Base-by-base conservation (phyloP, 129 eudicot genomes). In the Centella asiatica region DNA sequence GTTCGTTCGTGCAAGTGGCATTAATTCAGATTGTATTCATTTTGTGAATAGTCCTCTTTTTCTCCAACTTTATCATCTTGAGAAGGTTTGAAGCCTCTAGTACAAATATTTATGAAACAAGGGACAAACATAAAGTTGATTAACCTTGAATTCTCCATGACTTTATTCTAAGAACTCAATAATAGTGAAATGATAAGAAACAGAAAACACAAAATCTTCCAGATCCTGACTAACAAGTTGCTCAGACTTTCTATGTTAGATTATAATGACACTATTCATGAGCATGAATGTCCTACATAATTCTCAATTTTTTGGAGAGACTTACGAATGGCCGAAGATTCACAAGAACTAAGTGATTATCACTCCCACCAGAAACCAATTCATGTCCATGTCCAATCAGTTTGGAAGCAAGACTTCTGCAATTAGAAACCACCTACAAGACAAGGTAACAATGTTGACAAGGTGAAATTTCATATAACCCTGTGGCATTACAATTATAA, bases 361-460 rank as follows among this genome's bases (percentile, higher is more conserved):
- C 97, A 81, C 90, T 90, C 4, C 97, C 97, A 40, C 89, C 97
- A 46, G 97, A 90, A 28, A 90, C 97, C 69, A 90, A 57, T 39
- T 84, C 84, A 73, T 90, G 84, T 12, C 97, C 97, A 77, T 87
- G 49, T 63, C 53, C 65, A 87, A 72, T 62, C 94, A 74, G 53
- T 69, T 73, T 40, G 42, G 66, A 40, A 40, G 94, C 97, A 62
- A 90, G 85, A 70, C 95, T 89, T 66, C 90, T 81, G 65, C 90
- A 86, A 48, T 90, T 90, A 2, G 97, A 70, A 62, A 90, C 97
- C 71, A 86, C 95, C 97, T 90, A 74, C 64, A 49, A 83, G 28
- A 33, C 2, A 29, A 54, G 19, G 36, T 4, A 33, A 50, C 54
- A 52, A 53, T 12, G 33, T 47, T 57, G 1, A 20, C 14, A 23